Evolutionary conservation across 2,329 filamentous ascomycete species (phyloP).

Genomic region (Aspergillus fumigatus): DNA sequence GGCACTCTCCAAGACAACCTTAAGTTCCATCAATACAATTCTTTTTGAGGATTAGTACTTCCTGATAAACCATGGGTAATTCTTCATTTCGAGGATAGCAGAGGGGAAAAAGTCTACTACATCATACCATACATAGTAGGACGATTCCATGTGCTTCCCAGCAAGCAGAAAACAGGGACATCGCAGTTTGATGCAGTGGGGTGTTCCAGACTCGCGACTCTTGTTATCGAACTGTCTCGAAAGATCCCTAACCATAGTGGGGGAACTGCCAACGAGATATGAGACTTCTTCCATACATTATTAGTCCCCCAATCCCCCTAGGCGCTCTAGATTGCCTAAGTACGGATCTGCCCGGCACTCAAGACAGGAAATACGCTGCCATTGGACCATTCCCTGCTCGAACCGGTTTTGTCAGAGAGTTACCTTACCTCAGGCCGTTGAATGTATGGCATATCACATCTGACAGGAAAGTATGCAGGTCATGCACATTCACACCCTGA

Average conservation of each 20-base stretch:
- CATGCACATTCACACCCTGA: neutral
- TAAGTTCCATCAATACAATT: neutral
- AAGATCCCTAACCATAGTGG: neutral
- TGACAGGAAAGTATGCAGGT: neutral
- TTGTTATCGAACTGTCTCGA: neutral
- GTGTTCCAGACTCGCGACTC: neutral
- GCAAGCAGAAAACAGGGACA: neutral
- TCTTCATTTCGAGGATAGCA: neutral
- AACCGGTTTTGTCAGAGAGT: neutral
- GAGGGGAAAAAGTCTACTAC: neutral
- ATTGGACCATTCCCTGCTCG: neutral
- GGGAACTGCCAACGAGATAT: neutral
- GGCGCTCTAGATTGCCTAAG: neutral
- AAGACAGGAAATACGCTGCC: neutral
- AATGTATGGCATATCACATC: neutral
- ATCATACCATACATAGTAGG: neutral
- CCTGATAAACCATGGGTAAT: neutral
- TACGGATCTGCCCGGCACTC: neutral
- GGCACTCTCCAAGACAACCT: no score
- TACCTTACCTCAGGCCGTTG: neutral
- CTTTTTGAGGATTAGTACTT: no score
- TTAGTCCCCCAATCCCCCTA: neutral
- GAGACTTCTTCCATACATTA: neutral
- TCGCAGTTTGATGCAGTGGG: neutral
- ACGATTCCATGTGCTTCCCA: neutral